A percentile compares a stretch with the other conserved stretches of the same genome.
These are phyloP conservation scores for Malassezia globosa DNA, from an alignment of 1,284 basidiomycete genomes.

Conservation along the genomic window DNA sequence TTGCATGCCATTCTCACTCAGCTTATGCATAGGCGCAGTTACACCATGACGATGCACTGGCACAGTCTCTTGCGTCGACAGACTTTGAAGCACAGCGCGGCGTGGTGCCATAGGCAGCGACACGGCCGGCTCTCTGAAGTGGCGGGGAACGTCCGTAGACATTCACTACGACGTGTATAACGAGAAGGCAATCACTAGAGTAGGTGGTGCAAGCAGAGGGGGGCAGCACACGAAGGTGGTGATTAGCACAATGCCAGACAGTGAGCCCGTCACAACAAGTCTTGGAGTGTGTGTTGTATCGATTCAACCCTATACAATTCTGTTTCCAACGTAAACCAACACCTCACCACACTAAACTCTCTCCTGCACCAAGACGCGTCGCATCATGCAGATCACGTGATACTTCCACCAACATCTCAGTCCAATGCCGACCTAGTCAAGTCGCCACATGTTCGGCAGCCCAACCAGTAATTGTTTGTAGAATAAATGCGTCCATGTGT, in stretches of 20 bases:
- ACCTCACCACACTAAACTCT: conserved; percentile 17
- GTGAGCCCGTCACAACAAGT: no score
- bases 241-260: neutral
- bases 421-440: no score
- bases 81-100: conserved; percentile 15
- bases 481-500: no score
- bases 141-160: conserved; percentile 12
- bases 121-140: neutral
- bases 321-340: conserved; percentile 9
- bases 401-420: neutral
- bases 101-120: conserved; percentile 12
- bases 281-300: neutral
- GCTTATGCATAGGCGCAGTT: conserved; percentile 6
- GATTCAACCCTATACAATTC: neutral
- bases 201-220: neutral
- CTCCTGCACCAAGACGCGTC: conserved; percentile 7
- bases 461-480: no score
- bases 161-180: conserved; percentile 1
- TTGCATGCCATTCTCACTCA: conserved; percentile 9
- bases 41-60: conserved; percentile 13
- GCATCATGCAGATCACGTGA: conserved; percentile 14
- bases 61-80: conserved; percentile 15
- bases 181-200: neutral
- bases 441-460: no score
- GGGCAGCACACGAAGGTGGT: neutral